phyloP scores from a whole-genome alignment of 129 eudicot species.

The Scalesia atractyloides region DNA sequence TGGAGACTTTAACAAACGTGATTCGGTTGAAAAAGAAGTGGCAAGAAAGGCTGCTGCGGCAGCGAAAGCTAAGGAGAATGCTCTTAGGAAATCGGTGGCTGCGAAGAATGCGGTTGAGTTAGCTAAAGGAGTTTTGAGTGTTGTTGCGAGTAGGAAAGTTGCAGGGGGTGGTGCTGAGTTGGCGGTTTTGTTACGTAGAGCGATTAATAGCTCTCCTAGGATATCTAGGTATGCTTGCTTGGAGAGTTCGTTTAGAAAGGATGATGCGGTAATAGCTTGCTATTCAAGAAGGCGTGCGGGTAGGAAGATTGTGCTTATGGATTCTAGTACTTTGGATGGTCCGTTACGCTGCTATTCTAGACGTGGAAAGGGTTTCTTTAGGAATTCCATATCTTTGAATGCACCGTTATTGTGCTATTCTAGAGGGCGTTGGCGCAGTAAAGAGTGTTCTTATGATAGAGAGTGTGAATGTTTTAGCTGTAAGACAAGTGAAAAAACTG shows the following conservation, averaged over 20 bases:
- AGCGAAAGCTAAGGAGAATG: constrained; percentile 37
- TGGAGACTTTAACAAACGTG: neutral
- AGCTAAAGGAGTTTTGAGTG: constrained; percentile 37
- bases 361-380: constrained; percentile 3
- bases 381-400: constrained; percentile 3
- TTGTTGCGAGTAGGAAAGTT: too few relatives aligned
- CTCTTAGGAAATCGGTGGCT: constrained; percentile 40
- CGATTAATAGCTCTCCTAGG: constrained; percentile 73
- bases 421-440: constrained; percentile 19
- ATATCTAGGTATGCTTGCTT: constrained; percentile 38
- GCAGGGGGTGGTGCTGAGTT: constrained; percentile 52
- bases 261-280: constrained; percentile 20
- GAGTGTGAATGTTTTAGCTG: constrained; percentile 17
- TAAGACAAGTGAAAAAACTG: constrained; percentile 13
- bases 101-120: constrained; percentile 47
- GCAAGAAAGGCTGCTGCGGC: constrained; percentile 36
- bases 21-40: constrained; percentile 3
- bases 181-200: constrained; percentile 66
- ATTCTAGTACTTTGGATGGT: constrained; percentile 9
- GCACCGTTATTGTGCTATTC: constrained; percentile 6
- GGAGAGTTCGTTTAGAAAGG: constrained; percentile 29
- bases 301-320: constrained; percentile 9
- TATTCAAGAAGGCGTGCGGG: constrained; percentile 31
- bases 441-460: constrained; percentile 15
- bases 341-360: constrained; percentile 22